These are phyloP conservation scores for Melaleuca quinquenervia DNA, from an alignment of 345 rosid species.

Conservation along the genomic window DNA sequence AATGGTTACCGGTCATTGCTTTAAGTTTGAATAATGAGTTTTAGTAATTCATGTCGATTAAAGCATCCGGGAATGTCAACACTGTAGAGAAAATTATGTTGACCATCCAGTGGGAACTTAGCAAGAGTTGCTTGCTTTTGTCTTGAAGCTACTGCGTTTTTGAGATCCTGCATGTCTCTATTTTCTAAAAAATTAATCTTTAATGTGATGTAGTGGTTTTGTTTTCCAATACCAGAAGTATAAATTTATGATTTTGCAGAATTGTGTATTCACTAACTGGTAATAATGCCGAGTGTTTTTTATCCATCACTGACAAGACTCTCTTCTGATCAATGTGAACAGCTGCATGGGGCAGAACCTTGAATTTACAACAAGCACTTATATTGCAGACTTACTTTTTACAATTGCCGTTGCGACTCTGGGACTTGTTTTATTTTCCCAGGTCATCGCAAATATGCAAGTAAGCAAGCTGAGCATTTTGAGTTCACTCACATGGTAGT, in stretches of 20 bases:
- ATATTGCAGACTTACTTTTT: slow-evolving; percentile 41
- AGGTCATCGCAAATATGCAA: slow-evolving; percentile 45
- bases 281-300: background rate
- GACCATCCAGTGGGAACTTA: background rate
- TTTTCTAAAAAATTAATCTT: background rate
- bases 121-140: background rate
- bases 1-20: background rate
- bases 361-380: slow-evolving; percentile 4
- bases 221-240: background rate
- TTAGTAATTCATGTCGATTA: background rate
- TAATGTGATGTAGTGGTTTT: background rate
- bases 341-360: slow-evolving; percentile 30
- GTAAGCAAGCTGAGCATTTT: background rate
- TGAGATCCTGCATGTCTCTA: background rate
- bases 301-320: background rate
- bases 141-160: background rate
- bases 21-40: background rate
- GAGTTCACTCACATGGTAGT: background rate
- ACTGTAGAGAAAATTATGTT: background rate
- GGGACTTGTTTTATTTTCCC: slow-evolving; percentile 57
- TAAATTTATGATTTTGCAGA: background rate
- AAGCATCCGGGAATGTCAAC: background rate
- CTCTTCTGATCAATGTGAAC: background rate
- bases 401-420: slow-evolving; percentile 38
- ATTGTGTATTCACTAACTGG: background rate